phyloP scores from a whole-genome alignment of 2,329 filamentous ascomycete species.

The Botrytis porri region DNA sequence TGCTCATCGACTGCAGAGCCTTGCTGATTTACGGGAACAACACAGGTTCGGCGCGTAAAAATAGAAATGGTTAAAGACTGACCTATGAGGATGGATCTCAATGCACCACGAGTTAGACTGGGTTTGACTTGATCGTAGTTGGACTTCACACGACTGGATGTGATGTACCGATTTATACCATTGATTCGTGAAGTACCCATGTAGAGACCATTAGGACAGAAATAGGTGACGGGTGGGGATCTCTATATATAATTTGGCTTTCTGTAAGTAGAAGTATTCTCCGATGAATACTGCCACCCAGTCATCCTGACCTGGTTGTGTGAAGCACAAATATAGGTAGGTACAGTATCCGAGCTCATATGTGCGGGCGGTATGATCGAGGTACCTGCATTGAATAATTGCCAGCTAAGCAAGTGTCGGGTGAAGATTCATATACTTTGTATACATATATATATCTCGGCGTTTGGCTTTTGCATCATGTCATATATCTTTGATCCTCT shows the following conservation, averaged over 20 bases:
- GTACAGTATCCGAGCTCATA: neutral
- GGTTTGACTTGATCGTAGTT: conserved; percentile 12
- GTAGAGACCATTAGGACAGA: neutral
- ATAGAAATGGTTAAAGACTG: conserved; percentile 5
- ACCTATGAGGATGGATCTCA: neutral
- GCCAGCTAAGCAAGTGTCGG: neutral
- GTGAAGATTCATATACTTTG: neutral
- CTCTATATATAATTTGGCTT: neutral
- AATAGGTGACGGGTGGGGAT: conserved; percentile 3
- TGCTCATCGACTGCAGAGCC: conserved; percentile 12
- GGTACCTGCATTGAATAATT: neutral
- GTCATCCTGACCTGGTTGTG: neutral
- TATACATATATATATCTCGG: neutral
- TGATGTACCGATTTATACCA: conserved; percentile 6
- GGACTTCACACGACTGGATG: conserved; percentile 16
- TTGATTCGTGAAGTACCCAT: conserved; percentile 8
- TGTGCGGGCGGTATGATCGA: neutral
- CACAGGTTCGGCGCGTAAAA: conserved; percentile 19
- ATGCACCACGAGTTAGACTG: conserved; percentile 1
- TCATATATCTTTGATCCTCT: neutral
- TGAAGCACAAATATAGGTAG: neutral
- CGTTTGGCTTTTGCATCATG: neutral
- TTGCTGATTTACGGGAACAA: neutral
- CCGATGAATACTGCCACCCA: neutral
- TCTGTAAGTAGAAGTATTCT: conserved; percentile 3